Base-by-base conservation (phyloP, 257 asterid genomes). In the Primulina huaijiensis region DNA sequence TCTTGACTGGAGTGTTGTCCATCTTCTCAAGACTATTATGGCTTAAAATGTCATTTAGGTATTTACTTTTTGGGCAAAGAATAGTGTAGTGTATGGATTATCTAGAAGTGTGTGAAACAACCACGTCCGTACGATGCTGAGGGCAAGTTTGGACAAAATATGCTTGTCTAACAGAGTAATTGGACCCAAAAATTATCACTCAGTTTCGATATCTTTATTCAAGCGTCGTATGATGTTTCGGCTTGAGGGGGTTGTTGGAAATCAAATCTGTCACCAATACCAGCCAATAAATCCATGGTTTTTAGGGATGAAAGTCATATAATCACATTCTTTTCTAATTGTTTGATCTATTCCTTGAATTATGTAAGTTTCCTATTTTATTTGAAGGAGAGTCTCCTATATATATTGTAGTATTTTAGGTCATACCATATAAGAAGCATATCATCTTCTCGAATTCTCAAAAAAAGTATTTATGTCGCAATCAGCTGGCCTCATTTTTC, bases 401-500 rank as follows among this genome's bases (percentile, higher is more conserved):
- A 27, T 27, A 27, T 27, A 27, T 27, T 27, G 30, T 27, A 27
- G 30, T 27, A 27, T 27, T 27, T 27, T 27, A 27, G 3, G 30
- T 27, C 30, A 3, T 27, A 27, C 30, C 30, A 27, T 27, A 27
- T 27, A 27, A 27, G 30, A 27, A 27, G 30, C 30, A 27, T 27
- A 27, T 27, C 2, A 27, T 27, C 30, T 27, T 27, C 30, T 27
- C 30, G 30, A 27, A 27, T 27, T 27, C 30, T 2, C 30, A 27
- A 27, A 27, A 3, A 27, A 27, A 27, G 30, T 27, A 27, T 27
- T 27, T 27, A 27, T 27, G 30, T 27, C 30, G 30, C 3, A 27
- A 27, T 27, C 30, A 72, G 66, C 37, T 27, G 34, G n/a, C 20
- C 57, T 50, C 62, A n/a, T 78, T 72, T 5, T 29, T 67, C 31